Evolutionary conservation across 345 rosid species (phyloP).

Genomic region (thale cress (Arabidopsis thaliana)): DNA sequence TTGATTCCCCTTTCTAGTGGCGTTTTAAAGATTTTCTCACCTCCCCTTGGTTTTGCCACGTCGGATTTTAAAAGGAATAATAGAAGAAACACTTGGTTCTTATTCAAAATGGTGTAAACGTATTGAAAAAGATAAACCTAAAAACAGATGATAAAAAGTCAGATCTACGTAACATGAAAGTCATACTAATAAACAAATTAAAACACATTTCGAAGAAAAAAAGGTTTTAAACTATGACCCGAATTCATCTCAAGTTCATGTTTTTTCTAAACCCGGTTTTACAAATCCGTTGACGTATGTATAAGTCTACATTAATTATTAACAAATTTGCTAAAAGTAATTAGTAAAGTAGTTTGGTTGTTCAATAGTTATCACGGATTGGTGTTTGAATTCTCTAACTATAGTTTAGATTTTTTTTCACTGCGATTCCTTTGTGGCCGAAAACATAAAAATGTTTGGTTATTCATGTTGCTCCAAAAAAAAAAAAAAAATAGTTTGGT

Average conservation of each 20-base stretch:
- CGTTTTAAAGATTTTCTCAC: constrained; percentile 35
- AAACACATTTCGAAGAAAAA: constrained; percentile 3
- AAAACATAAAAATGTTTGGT: no score
- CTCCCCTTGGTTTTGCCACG: constrained; percentile 34
- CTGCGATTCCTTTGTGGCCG: no score
- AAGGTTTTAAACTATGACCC: background rate
- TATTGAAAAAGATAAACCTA: background rate
- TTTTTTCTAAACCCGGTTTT: constrained; percentile 8
- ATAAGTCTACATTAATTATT: background rate
- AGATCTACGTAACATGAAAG: constrained; percentile 24
- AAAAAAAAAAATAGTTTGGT: no score
- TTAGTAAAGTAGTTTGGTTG: background rate
- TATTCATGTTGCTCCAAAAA: no score
- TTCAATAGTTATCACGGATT: background rate
- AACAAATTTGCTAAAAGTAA: background rate
- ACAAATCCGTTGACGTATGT: background rate
- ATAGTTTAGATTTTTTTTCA: no score
- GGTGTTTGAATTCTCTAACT: no score
- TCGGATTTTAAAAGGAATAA: constrained; percentile 15
- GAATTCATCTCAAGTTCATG: background rate
- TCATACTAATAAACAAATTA: background rate
- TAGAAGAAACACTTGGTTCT: constrained; percentile 29
- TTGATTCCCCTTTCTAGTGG: constrained; percentile 42
- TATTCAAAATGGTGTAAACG: constrained; percentile 25
- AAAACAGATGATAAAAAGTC: background rate